A percentile compares a stretch with the other conserved stretches of the same genome.
Evolutionary conservation across 2,329 filamentous ascomycete genomes (phyloP).

Genomic region (Claviceps sp.): DNA sequence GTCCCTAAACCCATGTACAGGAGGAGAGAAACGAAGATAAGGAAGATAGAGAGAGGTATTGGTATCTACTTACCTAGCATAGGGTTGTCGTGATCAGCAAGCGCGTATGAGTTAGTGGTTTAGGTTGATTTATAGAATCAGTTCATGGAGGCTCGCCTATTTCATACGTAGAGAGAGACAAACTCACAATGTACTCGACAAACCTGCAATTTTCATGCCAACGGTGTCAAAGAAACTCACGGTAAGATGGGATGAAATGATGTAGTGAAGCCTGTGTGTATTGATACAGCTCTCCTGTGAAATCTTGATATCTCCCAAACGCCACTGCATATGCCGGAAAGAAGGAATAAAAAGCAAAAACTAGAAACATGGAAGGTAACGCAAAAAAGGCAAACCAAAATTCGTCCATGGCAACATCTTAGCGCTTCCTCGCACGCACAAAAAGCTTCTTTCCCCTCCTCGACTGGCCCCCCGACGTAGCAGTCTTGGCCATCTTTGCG

Average conservation of each 20-base stretch:
- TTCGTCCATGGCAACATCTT: constrained; percentile 7
- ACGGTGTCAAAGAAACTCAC: no score
- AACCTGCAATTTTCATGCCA: background rate
- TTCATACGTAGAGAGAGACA: no score
- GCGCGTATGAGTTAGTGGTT: background rate
- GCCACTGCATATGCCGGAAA: background rate
- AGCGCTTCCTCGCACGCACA: constrained; percentile 49
- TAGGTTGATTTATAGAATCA: no score
- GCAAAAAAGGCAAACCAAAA: background rate
- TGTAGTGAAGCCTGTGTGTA: background rate
- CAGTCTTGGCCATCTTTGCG: constrained; percentile 52
- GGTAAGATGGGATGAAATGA: background rate
- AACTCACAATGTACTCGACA: no score
- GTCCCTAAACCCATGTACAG: no score
- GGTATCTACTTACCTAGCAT: background rate
- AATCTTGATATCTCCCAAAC: background rate
- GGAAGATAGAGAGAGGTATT: background rate
- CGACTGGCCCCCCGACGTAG: constrained; percentile 44
- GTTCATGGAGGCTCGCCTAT: no score
- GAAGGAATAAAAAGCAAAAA: background rate
- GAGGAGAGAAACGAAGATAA: background rate
- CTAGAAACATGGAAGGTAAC: background rate
- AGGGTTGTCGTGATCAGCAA: background rate
- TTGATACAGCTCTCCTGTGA: background rate
- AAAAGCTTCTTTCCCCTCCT: constrained; percentile 50